phyloP scores from a whole-genome alignment of 148 eudicot species.

The Rheum nobile region DNA sequence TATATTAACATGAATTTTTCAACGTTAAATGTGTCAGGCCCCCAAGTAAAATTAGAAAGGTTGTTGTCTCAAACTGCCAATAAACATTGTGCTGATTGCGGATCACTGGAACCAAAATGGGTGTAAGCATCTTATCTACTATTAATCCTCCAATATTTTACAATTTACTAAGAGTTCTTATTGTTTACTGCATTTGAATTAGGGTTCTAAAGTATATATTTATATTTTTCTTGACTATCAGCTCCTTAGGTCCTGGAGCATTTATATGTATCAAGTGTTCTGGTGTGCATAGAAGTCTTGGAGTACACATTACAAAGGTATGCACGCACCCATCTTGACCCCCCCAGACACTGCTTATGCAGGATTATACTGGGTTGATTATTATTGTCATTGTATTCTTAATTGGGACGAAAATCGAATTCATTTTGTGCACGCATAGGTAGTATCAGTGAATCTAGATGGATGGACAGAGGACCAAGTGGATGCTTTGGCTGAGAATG shows the following conservation, averaged over 20 bases:
- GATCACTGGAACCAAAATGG: constrained; percentile 90
- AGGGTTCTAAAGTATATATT: neutral
- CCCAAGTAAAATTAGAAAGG: constrained; percentile 32
- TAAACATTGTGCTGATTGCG: constrained; percentile 78
- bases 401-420: neutral
- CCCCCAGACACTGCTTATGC: no score
- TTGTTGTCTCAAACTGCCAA: constrained; percentile 46
- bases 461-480: constrained; percentile 94
- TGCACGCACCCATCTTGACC: no score
- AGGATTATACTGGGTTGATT: no score
- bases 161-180: no score
- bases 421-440: constrained; percentile 27
- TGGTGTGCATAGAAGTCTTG: constrained; percentile 74
- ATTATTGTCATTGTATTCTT: neutral
- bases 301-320: constrained; percentile 81
- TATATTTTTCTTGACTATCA: constrained; percentile 14
- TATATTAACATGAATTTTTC: no score
- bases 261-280: constrained; percentile 84
- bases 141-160: no score
- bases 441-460: constrained; percentile 74
- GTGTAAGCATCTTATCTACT: constrained; percentile 45
- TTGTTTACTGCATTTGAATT: no score
- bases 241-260: constrained; percentile 71
- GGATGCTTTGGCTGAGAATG: constrained; percentile 44
- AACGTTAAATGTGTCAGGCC: neutral